These are phyloP conservation scores for Nemania diffusa DNA, from an alignment of 2,329 filamentous ascomycete genomes.

Conservation along the genomic window DNA sequence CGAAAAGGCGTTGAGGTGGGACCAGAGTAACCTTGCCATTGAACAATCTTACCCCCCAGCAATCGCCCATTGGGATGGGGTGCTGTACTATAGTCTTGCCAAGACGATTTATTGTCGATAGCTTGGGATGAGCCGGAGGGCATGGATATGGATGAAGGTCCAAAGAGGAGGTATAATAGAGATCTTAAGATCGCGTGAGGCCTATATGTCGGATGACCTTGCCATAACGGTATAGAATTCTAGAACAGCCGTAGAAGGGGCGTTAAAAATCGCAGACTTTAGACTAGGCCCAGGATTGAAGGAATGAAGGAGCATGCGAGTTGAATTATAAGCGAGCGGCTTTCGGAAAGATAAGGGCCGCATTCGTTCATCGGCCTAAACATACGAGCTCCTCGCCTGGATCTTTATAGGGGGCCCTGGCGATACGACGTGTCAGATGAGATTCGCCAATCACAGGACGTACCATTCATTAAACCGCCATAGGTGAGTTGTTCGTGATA, in stretches of 20 bases:
- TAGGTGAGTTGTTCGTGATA: conserved; percentile 3
- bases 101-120: conserved; percentile 13
- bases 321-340: conserved; percentile 24
- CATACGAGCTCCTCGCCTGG: conserved; percentile 10
- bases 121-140: conserved; percentile 5
- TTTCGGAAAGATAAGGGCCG: conserved; percentile 26
- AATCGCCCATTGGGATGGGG: not conserved
- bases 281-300: conserved; percentile 31
- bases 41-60: not conserved
- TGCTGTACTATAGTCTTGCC: conserved; percentile 2
- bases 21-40: conserved; percentile 1
- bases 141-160: conserved; percentile 1
- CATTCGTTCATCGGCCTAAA: conserved; percentile 3
- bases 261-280: conserved; percentile 2
- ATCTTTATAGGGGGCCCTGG: conserved; percentile 14
- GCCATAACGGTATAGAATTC: conserved; percentile 17
- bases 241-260: conserved; percentile 15
- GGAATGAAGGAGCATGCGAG: conserved; percentile 34
- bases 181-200: conserved; percentile 18
- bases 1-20: conserved; percentile 2
- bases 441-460: conserved; percentile 18
- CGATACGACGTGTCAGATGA: conserved; percentile 17
- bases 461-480: conserved; percentile 3
- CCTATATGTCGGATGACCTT: conserved; percentile 16
- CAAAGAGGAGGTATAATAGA: conserved; percentile 13